phyloP scores from a whole-genome alignment of 2,329 filamentous ascomycete genomes.

The Claviceps sp. region DNA sequence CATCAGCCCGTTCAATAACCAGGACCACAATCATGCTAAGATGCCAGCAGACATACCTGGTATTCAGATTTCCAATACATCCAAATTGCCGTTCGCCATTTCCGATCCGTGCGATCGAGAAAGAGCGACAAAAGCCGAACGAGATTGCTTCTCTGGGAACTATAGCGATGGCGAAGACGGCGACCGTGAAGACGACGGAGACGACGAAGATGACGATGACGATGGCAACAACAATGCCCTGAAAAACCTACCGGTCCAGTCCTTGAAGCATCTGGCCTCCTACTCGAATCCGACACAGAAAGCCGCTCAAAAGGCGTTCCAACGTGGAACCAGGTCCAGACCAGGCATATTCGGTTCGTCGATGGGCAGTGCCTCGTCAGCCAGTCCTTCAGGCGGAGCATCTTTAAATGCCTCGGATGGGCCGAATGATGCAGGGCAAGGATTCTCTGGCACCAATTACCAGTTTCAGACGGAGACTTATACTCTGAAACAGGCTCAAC shows the following conservation, averaged over 20 bases:
- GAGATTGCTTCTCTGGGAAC: conserved; percentile 8
- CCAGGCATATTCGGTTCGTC: conserved; percentile 4
- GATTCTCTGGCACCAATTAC: neutral
- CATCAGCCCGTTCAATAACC: conserved; percentile 23
- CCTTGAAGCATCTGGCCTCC: conserved; percentile 39
- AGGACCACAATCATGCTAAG: conserved; percentile 13
- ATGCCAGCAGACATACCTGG: conserved; percentile 15
- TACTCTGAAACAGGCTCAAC: neutral
- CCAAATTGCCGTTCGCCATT: conserved; percentile 8
- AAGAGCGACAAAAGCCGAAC: conserved; percentile 8
- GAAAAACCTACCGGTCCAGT: conserved; percentile 30
- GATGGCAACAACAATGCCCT: conserved; percentile 18
- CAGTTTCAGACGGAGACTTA: neutral
- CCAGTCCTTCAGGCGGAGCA: neutral
- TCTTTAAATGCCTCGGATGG: neutral
- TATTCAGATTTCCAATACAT: conserved; percentile 13
- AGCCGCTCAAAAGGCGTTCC: conserved; percentile 33
- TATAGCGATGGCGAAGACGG: conserved; percentile 16
- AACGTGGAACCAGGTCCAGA: conserved; percentile 16
- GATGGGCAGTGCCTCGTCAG: conserved; percentile 1
- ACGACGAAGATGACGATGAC: conserved; percentile 16
- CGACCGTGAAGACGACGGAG: conserved; percentile 7
- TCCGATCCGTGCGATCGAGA: conserved; percentile 5
- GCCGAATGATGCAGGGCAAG: neutral
- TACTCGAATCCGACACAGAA: conserved; percentile 42